Evolutionary conservation across 768 basidiomycete species (phyloP).

Genomic region (Tylopilus balloui): DNA sequence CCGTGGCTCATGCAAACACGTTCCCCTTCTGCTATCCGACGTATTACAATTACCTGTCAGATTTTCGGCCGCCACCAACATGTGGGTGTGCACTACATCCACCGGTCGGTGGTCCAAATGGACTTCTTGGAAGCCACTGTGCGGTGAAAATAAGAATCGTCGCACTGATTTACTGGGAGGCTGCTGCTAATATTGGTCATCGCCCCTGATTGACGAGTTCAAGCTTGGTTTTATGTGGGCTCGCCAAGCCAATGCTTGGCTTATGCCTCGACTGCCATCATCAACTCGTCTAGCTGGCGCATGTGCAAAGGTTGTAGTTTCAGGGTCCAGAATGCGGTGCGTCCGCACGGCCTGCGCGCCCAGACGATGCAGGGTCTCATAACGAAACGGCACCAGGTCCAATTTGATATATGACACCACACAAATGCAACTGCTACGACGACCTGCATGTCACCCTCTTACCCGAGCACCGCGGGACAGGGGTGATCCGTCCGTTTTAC

Average conservation of each 20-base stretch:
- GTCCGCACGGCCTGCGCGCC: constrained; percentile 24
- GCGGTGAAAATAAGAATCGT: not conserved
- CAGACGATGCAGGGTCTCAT: constrained; percentile 21
- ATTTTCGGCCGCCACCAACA: constrained; percentile 9
- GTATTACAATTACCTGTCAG: constrained; percentile 18
- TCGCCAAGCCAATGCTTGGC: not conserved
- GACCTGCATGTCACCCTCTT: constrained; percentile 16
- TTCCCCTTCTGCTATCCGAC: constrained; percentile 1
- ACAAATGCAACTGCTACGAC: constrained; percentile 15
- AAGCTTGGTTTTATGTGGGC: not conserved
- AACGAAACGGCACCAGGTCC: constrained; percentile 16
- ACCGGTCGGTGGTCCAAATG: constrained; percentile 5
- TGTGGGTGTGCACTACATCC: constrained; percentile 9
- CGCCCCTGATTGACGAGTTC: constrained; percentile 12
- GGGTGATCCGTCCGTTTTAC: constrained; percentile 30
- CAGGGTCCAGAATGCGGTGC: constrained; percentile 25
- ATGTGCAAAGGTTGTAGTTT: constrained; percentile 10
- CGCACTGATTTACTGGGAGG: not conserved
- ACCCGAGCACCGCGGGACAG: constrained; percentile 12
- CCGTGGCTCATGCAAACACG: constrained; percentile 1
- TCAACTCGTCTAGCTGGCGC: constrained; percentile 6
- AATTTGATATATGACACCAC: constrained; percentile 29
- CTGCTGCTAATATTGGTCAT: not conserved
- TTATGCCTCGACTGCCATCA: not conserved
- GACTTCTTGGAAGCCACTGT: not conserved